Evolutionary conservation across 2,329 filamentous ascomycete species (phyloP).

Genomic region (Talaromyces atroroseus): DNA sequence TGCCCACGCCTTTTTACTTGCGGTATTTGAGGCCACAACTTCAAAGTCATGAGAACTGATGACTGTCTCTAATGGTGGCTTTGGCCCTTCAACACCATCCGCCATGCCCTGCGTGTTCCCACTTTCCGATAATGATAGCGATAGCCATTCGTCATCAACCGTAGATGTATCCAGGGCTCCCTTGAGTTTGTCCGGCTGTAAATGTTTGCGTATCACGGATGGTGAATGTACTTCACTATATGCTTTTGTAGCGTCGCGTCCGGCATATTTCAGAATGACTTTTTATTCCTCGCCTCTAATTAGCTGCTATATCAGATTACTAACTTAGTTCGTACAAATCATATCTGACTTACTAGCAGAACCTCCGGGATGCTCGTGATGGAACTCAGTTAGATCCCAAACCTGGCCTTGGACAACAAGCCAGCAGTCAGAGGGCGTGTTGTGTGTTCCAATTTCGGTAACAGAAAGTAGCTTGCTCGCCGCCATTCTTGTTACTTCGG

Average conservation of each 20-base stretch:
- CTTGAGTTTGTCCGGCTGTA: conserved; percentile 42
- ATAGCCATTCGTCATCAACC: conserved; percentile 45
- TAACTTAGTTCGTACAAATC: background rate
- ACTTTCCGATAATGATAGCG: conserved; percentile 23
- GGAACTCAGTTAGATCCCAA: conserved; percentile 63
- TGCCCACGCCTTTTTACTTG: conserved; percentile 62
- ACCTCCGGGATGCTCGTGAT: conserved; percentile 59
- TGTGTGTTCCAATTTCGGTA: conserved; percentile 47
- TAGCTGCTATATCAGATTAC: too few species aligned
- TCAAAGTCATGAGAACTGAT: conserved; percentile 60
- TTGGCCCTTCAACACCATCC: conserved; percentile 25
- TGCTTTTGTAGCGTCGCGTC: conserved; percentile 40
- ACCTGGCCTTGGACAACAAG: conserved; percentile 63
- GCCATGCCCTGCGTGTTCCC: too few species aligned
- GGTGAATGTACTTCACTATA: conserved; percentile 45
- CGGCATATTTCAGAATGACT: conserved; percentile 45
- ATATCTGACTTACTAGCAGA: conserved; percentile 41
- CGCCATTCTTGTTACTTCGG: conserved; percentile 22
- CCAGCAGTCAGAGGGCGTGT: conserved; percentile 53
- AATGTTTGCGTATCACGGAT: conserved; percentile 41
- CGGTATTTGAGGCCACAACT: conserved; percentile 48
- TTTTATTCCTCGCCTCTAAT: background rate
- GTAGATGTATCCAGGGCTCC: conserved; percentile 47
- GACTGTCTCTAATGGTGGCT: conserved; percentile 49
- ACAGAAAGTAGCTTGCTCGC: conserved; percentile 32